A percentile compares a stretch with the other conserved stretches of the same genome.
These are phyloP conservation scores for Solanum hybrid DNA, from an alignment of 305 asterid genomes.

Conservation along the genomic window DNA sequence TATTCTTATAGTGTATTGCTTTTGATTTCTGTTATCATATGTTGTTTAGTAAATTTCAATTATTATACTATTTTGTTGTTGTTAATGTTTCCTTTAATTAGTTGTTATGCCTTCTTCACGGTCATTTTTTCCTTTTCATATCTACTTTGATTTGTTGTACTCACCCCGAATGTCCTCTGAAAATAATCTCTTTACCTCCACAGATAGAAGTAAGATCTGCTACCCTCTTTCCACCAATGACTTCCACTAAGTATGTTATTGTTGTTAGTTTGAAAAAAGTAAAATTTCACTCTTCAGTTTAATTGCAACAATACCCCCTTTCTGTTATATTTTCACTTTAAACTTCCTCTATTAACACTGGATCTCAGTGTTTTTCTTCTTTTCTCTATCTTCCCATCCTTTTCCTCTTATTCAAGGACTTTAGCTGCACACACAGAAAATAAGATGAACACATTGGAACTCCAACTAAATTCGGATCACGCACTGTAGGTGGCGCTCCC, in stretches of 20 bases:
- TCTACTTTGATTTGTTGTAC: background rate
- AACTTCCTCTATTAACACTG: background rate
- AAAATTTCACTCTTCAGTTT: background rate
- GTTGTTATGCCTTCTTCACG: background rate
- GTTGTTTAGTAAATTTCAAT: background rate
- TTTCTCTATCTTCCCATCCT: background rate
- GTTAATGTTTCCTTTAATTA: background rate
- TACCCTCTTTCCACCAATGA: background rate
- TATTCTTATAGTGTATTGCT: background rate
- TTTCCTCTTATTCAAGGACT: background rate
- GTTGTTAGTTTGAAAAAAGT: background rate
- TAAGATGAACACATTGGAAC: background rate
- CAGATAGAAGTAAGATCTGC: background rate
- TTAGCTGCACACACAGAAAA: background rate
- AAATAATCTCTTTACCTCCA: background rate
- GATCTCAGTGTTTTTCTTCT: background rate
- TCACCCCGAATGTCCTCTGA: background rate
- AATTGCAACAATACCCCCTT: background rate
- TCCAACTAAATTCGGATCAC: background rate
- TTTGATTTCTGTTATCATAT: background rate
- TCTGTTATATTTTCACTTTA: background rate
- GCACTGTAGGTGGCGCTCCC: background rate
- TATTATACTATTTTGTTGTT: background rate
- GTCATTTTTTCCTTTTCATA: background rate
- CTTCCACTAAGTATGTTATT: background rate